These are phyloP conservation scores for Triticum aestivum DNA, from an alignment of 176 grass and related monocot species.

Conservation along the genomic window IWGSC_CS_RefSeq_v2.1 NC_057801.1:180688224-180688723, in stretches of 20 bases:
- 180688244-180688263: too few relatives aligned
- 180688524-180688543: background rate
- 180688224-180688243: too few relatives aligned
- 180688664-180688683: background rate
- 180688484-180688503: background rate
- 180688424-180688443: too few relatives aligned
- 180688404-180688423: too few relatives aligned
- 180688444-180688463: too few relatives aligned
- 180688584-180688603: background rate
- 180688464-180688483: background rate
- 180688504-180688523: background rate
- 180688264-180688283: too few relatives aligned
- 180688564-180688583: background rate
- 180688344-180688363: too few relatives aligned
- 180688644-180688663: slow-evolving; percentile 24
- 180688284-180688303: too few relatives aligned
- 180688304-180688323: too few relatives aligned
- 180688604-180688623: background rate
- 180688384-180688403: too few relatives aligned
- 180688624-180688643: background rate
- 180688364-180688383: too few relatives aligned
- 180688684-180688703: slow-evolving; percentile 22
- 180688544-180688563: background rate
- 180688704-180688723: slow-evolving; percentile 20
- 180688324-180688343: too few relatives aligned